Conservation (phyloP, 805 yeast species). For the Debaryomyces prosopidis region DNA sequence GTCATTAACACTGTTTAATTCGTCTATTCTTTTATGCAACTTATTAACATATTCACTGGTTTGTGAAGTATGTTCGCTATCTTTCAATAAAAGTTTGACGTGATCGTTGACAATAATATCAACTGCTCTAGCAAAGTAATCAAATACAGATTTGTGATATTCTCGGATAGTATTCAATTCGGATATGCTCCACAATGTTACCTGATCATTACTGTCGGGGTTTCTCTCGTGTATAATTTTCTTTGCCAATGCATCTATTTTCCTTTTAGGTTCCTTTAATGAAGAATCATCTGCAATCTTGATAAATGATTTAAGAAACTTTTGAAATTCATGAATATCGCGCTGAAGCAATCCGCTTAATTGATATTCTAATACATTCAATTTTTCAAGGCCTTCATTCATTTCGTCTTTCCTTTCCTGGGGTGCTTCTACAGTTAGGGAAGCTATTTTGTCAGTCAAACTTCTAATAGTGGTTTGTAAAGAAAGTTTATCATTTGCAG, state of each 20-base stretch:
- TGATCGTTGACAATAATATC: constrained; percentile 61
- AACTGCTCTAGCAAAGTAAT: constrained; percentile 61
- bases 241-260: constrained; percentile 32
- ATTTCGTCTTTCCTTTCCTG: constrained; percentile 4
- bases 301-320: constrained; percentile 50
- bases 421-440: constrained; percentile 18
- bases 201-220: constrained; percentile 10
- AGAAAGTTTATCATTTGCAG: constrained; percentile 36
- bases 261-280: constrained; percentile 55
- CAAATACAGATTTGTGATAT: constrained; percentile 47
- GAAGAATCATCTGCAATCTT: constrained; percentile 60
- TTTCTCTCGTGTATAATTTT: background rate
- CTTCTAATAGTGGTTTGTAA: constrained; percentile 36
- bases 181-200: constrained; percentile 15
- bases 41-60: constrained; percentile 22
- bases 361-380: constrained; percentile 39
- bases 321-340: constrained; percentile 49
- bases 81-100: constrained; percentile 39
- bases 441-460: constrained; percentile 38
- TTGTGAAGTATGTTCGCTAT: constrained; percentile 23
- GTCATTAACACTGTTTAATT: constrained; percentile 23
- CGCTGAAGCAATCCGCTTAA: constrained; percentile 40
- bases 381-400: constrained; percentile 10
- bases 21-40: constrained; percentile 26
- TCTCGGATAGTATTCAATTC: constrained; percentile 27